Conservation (phyloP, 2,329 filamentous ascomycete genomes). For the Chrysoporthe austroafricana region DNA sequence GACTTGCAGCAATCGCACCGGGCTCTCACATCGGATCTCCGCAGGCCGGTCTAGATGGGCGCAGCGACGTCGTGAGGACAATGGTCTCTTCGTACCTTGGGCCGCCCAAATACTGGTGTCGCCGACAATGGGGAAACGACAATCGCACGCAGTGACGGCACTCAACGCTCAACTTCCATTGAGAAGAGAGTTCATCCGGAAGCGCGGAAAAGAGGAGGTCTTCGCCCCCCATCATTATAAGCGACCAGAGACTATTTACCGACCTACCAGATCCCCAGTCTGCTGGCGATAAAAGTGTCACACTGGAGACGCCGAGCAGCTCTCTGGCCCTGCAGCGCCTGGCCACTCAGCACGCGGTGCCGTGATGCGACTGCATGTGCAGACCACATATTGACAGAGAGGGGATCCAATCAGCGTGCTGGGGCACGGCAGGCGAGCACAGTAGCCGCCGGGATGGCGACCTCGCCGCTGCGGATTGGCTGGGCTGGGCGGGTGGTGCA, state of each 20-base stretch:
- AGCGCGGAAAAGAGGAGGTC: background rate
- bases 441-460: background rate
- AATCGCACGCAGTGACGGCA: background rate
- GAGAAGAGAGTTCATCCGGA: background rate
- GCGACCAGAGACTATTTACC: background rate
- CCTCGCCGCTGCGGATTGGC: constrained; percentile 5
- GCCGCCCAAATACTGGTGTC: background rate
- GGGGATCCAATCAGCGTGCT: constrained; percentile 28
- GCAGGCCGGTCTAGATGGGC: background rate
- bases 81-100: background rate
- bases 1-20: constrained; percentile 26
- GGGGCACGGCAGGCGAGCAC: constrained; percentile 21
- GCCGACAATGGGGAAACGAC: background rate
- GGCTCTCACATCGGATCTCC: constrained; percentile 23
- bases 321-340: background rate
- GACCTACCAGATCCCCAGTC: background rate
- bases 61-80: background rate
- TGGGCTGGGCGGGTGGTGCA: constrained; percentile 15
- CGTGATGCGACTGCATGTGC: constrained; percentile 26
- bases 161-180: too few species aligned
- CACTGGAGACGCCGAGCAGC: constrained; percentile 1
- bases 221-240: background rate
- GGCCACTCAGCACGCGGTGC: constrained; percentile 18
- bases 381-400: constrained; percentile 18
- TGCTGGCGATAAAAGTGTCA: background rate